Conservation (phyloP, 2,329 filamentous ascomycete species). For the Cryphonectria parasitica region DNA sequence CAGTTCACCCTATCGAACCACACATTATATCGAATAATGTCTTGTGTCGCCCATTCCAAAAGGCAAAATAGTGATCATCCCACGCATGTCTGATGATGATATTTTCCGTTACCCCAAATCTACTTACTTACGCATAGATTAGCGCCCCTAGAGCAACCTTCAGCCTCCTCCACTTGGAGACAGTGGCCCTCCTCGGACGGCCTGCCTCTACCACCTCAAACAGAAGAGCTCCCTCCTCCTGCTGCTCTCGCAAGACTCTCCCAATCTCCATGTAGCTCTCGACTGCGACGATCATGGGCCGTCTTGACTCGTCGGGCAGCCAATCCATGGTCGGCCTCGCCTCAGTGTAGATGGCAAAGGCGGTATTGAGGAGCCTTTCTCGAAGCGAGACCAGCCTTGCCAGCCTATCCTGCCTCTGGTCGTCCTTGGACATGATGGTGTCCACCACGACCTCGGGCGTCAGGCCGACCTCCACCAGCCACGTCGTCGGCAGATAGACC, state of each 20-base stretch:
- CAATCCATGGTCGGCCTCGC: slow-evolving; percentile 61
- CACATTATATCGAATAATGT: neutral
- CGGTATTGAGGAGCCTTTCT: slow-evolving; percentile 58
- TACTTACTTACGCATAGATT: slow-evolving; percentile 19
- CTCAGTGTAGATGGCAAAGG: slow-evolving; percentile 62
- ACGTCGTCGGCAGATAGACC: slow-evolving; percentile 69
- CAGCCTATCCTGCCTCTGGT: neutral
- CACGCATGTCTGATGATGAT: neutral
- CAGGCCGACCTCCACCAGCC: slow-evolving; percentile 63
- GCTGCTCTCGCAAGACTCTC: slow-evolving; percentile 29
- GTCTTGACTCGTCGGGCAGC: slow-evolving; percentile 63
- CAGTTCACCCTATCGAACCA: no score
- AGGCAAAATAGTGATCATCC: neutral
- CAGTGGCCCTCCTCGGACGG: slow-evolving; percentile 30
- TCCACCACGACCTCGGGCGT: slow-evolving; percentile 58
- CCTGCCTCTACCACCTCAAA: slow-evolving; percentile 4
- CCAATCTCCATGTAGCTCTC: slow-evolving; percentile 35
- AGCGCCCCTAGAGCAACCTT: slow-evolving; percentile 31
- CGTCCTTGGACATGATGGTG: slow-evolving; percentile 50
- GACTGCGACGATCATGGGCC: slow-evolving; percentile 37
- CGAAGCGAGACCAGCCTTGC: slow-evolving; percentile 49
- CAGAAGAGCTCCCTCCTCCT: slow-evolving; percentile 5
- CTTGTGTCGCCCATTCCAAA: neutral
- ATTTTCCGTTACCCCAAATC: neutral
- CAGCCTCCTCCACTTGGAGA: slow-evolving; percentile 29